Evolutionary conservation across 2,329 filamentous ascomycete species (phyloP).

Genomic region (Arthrobotrys sphaeroides): DNA sequence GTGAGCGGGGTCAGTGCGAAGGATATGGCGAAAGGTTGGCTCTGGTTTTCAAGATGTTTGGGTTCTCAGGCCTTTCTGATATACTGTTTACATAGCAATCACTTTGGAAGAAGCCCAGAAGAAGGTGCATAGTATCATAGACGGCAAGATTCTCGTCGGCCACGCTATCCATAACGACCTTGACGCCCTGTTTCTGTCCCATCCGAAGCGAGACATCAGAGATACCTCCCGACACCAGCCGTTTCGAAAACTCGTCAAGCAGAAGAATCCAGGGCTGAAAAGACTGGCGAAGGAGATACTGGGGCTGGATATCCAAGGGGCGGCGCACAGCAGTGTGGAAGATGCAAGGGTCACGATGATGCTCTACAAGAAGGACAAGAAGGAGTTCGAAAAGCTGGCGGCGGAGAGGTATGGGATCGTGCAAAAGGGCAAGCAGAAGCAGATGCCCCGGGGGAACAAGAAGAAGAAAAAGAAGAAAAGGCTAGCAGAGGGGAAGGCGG

Average conservation of each 20-base stretch:
- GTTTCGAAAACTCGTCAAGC: constrained; percentile 74
- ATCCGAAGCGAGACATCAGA: constrained; percentile 79
- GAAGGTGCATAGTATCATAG: constrained; percentile 74
- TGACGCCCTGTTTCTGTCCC: constrained; percentile 77
- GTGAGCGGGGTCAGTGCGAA: constrained; percentile 82
- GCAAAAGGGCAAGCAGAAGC: constrained; percentile 46
- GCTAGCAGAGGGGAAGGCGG: constrained; percentile 9
- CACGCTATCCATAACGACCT: constrained; percentile 84
- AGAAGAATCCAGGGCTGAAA: constrained; percentile 74
- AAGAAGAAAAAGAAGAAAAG: constrained; percentile 51
- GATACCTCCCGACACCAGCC: constrained; percentile 82
- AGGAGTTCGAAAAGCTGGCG: constrained; percentile 74
- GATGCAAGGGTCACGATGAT: constrained; percentile 92
- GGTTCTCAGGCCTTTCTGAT: constrained; percentile 8
- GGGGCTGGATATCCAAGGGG: constrained; percentile 71
- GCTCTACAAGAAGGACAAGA: constrained; percentile 83
- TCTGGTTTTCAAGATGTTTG: constrained; percentile 60
- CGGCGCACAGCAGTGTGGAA: constrained; percentile 73
- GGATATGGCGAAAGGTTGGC: constrained; percentile 68
- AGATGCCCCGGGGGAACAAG: constrained; percentile 48
- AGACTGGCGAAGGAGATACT: constrained; percentile 69
- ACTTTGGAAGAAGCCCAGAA: constrained; percentile 79
- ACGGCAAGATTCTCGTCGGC: constrained; percentile 78
- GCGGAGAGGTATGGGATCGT: constrained; percentile 60
- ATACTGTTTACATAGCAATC: constrained; percentile 66